phyloP scores from a whole-genome alignment of 2,329 filamentous ascomycete species.

The Orbilia ellipsospora region DNA sequence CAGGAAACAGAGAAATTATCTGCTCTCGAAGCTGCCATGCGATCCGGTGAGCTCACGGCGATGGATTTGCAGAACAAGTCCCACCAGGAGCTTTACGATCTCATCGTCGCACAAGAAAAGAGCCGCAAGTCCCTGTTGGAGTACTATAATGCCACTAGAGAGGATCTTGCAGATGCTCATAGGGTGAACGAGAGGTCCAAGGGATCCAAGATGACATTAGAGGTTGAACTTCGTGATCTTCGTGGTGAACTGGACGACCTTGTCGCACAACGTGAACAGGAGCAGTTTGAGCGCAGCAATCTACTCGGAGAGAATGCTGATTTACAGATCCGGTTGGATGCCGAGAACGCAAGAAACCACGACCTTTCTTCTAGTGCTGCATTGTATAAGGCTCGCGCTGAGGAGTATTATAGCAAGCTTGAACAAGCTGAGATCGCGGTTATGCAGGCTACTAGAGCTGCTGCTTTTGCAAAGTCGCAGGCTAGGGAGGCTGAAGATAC shows the following conservation, averaged over 20 bases:
- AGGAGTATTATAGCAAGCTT: constrained; percentile 96
- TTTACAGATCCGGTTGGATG: constrained; percentile 89
- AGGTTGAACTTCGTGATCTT: constrained; percentile 86
- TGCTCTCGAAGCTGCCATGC: constrained; percentile 84
- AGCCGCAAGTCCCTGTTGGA: constrained; percentile 83
- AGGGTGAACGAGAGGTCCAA: constrained; percentile 86
- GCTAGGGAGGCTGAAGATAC: constrained; percentile 91
- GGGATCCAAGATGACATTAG: constrained; percentile 79
- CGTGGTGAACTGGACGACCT: constrained; percentile 86
- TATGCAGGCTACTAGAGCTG: constrained; percentile 87
- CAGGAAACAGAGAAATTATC: constrained; percentile 94
- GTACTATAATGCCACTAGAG: constrained; percentile 84
- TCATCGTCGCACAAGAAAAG: constrained; percentile 92
- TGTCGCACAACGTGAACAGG: constrained; percentile 81
- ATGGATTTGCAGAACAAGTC: constrained; percentile 92
- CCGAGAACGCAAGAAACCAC: constrained; percentile 83
- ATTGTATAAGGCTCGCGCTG: constrained; percentile 89
- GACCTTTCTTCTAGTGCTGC: constrained; percentile 86
- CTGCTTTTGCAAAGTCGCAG: constrained; percentile 92
- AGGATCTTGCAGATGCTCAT: constrained; percentile 87
- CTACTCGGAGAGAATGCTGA: constrained; percentile 92
- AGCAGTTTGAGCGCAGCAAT: constrained; percentile 85
- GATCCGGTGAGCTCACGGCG: constrained; percentile 85
- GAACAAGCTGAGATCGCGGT: constrained; percentile 97
- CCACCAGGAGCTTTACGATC: constrained; percentile 91